Base-by-base conservation (phyloP, 306 rosid genomes). In the Gleditsia sinensis region DNA sequence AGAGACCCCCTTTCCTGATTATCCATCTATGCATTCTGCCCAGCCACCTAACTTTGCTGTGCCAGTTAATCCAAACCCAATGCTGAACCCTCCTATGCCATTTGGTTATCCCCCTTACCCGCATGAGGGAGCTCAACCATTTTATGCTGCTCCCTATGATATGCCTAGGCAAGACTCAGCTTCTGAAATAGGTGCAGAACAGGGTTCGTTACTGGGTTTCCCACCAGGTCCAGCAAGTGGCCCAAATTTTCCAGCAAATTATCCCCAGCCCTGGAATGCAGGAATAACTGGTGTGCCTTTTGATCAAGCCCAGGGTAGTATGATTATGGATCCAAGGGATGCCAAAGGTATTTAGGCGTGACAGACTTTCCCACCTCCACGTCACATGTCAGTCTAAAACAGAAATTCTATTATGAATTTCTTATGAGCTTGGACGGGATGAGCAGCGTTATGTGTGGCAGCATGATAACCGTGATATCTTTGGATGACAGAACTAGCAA, bases 251-350 rank as follows among this genome's bases (percentile, higher is more conserved):
- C 65, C 86, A 1, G 82, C 82, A 57, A 78, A 79, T 63, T 90
- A 86, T 82, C 84, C 86, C n/a, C 96, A 88, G 51, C 79, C 92
- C 36, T 91, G 96, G 97, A 85, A 88, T 80, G 79, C 87, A n/a
- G 91, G 89, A 67, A 84, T 86, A 36, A 78, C 74, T 3, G 80
- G 91, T 53, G 71, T 51, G 28, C 92, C 92, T 45, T 91, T 84
- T 36, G 98, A 94, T 78, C 84, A 80, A 71, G 80, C 55, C 65
- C 89, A 82, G 71, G 79, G 83, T 69, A 87, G 89, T 65, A 86
- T 69, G 75, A 64, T 73, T 9, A 67, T 84, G 86, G 97, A 90
- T 86, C 84, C 89, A 5, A 83, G 96, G 82, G 98, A 95, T 72
- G 86, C 82, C 77, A 89, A 89, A 76, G 94, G 98, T 49, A 65